Base-by-base conservation (phyloP, 2,329 filamentous ascomycete genomes). In the Neoarthrinium moseri region DNA sequence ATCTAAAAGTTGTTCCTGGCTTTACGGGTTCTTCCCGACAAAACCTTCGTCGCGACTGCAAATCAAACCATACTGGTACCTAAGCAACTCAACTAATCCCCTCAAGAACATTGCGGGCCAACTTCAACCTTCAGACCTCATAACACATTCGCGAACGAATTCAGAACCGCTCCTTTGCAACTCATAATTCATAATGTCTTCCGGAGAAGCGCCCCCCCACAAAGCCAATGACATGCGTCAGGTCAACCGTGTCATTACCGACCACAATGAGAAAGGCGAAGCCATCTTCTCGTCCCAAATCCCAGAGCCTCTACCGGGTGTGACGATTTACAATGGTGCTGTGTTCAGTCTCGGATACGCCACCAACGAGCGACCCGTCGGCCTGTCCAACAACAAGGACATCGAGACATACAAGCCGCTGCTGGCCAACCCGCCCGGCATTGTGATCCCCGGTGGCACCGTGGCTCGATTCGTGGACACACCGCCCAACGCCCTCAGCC, bases 281-380 rank as follows among this genome's bases (percentile, higher is more conserved):
- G 64, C 68, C 21, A 54, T 69, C 38, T 66, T 70, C 53, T 63
- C 61, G 23, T 47, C 38, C 18, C 45, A 52, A 13, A 47, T 66
- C 24, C 48, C 62, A 1, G 51, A 51, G 1, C 47, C 60, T 2
- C 43, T 54, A 13, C 52, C 60, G 8, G 46, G 38, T 11, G 33
- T 51, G 22, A 38, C 35, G 15, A 49, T 54, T 34, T 41, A 49
- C 50, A 69, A 73, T 51, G 69, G 70, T 30, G 69, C 74, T 26
- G 65, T 63, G 13, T 78, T 78, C 53, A 67, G 65, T 23, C 69
- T 78, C 24, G 67, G 65, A 47, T 80, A 78, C 59, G 70, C 71
- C 6, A 73, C 77, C 4, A 67, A 70, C 37, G 58, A 65, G 37
- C 72, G 69, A 43, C 76, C 77, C 1, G 67, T 73, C 23, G 57